Conservation (phyloP, 495 filamentous ascomycete species). For the Baudoinia panamericana region DNA sequence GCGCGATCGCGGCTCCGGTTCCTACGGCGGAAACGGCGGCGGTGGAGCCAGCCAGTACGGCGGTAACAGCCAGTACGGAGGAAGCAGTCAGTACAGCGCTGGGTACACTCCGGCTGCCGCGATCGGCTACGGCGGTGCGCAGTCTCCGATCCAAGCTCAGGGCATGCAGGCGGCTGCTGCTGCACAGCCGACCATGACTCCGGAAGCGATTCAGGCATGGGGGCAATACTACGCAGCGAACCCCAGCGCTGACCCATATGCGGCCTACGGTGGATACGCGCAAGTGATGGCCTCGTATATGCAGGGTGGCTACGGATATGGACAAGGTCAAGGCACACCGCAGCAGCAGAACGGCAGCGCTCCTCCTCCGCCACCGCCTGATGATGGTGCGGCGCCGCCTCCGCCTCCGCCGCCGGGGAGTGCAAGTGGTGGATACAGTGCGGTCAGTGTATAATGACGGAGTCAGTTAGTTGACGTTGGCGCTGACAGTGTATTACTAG, state of each 20-base stretch:
- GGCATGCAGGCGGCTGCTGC: slow-evolving; percentile 29
- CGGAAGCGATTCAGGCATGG: slow-evolving; percentile 10
- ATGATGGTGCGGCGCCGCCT: slow-evolving; percentile 44
- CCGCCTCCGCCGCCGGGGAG: slow-evolving; percentile 36
- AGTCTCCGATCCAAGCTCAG: slow-evolving; percentile 8
- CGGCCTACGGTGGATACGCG: slow-evolving; percentile 68
- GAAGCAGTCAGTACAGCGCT: not conserved
- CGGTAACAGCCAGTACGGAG: slow-evolving; percentile 7
- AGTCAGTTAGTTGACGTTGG: not conserved
- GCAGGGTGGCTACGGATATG: slow-evolving; percentile 46
- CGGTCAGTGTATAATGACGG: slow-evolving; percentile 22
- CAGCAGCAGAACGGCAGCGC: slow-evolving; percentile 30
- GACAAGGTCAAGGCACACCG: not conserved
- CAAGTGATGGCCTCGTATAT: slow-evolving; percentile 56
- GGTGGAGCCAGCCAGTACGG: slow-evolving; percentile 9
- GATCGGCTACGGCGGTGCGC: slow-evolving; percentile 13
- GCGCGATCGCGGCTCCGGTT: slow-evolving; percentile 21
- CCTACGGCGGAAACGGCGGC: slow-evolving; percentile 22
- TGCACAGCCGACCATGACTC: no score
- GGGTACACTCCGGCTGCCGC: slow-evolving; percentile 3
- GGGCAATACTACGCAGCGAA: slow-evolving; percentile 73
- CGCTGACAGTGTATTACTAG: slow-evolving; percentile 12
- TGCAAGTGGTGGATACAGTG: slow-evolving; percentile 52
- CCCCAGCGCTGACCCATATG: slow-evolving; percentile 73
- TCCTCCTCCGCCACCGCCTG: slow-evolving; percentile 51